Percentiles rank a stretch among this genome's conserved stretches.
These are phyloP conservation scores for Rhamnella rubrinervis DNA, from an alignment of 331 rosid genomes.

Conservation along the genomic window DNA sequence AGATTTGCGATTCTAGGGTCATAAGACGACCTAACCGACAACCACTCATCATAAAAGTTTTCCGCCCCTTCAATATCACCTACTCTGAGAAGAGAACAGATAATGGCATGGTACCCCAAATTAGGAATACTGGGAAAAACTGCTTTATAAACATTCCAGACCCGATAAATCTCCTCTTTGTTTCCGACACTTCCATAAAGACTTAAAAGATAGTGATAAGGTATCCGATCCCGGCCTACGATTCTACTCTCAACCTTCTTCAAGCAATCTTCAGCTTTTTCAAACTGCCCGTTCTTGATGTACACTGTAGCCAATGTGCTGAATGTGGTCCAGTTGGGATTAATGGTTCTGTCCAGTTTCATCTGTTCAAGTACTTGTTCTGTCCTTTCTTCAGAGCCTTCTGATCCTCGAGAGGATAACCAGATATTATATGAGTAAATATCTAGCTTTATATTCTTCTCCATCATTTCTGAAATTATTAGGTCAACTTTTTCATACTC, in stretches of 20 bases:
- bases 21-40: constrained; percentile 47
- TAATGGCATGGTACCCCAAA: constrained; percentile 81
- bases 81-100: constrained; percentile 66
- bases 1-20: constrained; percentile 88
- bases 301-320: constrained; percentile 92
- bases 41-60: constrained; percentile 74
- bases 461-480: constrained; percentile 73
- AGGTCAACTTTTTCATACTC: constrained; percentile 77
- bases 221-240: constrained; percentile 74
- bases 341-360: constrained; percentile 56
- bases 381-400: constrained; percentile 69
- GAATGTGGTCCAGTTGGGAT: constrained; percentile 88
- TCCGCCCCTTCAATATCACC: constrained; percentile 81
- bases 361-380: constrained; percentile 79
- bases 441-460: constrained; percentile 60
- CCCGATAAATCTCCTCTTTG: constrained; percentile 75
- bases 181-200: constrained; percentile 75
- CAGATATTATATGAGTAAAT: constrained; percentile 87
- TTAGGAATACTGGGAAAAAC: constrained; percentile 72
- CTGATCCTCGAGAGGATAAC: constrained; percentile 83
- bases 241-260: constrained; percentile 73
- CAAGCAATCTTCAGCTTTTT: constrained; percentile 81
- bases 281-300: constrained; percentile 64
- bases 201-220: constrained; percentile 87
- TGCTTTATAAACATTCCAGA: constrained; percentile 73